Percentiles rank a stretch among this genome's conserved stretches.
Conservation (phyloP, 345 rosid species). For the Gossypium herbaceum region DNA sequence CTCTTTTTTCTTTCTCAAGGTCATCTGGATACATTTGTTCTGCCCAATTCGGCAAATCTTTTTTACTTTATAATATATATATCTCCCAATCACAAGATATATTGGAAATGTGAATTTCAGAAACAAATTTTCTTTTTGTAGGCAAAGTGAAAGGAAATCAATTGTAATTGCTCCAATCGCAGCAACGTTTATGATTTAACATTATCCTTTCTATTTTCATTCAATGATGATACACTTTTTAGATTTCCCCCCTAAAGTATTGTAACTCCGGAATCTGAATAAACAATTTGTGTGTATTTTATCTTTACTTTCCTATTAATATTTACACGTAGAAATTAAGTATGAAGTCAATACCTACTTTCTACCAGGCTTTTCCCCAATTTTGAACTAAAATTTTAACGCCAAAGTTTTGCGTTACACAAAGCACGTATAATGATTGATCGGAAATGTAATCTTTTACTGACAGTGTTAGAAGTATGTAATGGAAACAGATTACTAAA, state of each 20-base stretch:
- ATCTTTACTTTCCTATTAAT: neutral
- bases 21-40: constrained; percentile 7
- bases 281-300: neutral
- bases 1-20: neutral
- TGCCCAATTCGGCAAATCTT: constrained; percentile 3
- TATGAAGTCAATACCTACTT: no score
- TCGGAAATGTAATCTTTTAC: no score
- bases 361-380: no score
- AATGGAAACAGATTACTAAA: no score
- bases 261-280: neutral
- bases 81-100: no score
- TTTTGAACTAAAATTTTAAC: no score
- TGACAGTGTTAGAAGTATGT: no score
- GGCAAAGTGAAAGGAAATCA: neutral
- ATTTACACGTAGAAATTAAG: no score
- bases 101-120: constrained; percentile 10
- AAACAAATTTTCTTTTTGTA: neutral
- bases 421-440: no score
- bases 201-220: neutral
- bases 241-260: neutral
- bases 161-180: neutral
- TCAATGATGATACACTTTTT: no score
- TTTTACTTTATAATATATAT: neutral
- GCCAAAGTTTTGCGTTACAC: no score
- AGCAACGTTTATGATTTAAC: neutral